Base-by-base conservation (phyloP, 1,284 basidiomycete species). In the Neotropicomus parvogracilis region DNA sequence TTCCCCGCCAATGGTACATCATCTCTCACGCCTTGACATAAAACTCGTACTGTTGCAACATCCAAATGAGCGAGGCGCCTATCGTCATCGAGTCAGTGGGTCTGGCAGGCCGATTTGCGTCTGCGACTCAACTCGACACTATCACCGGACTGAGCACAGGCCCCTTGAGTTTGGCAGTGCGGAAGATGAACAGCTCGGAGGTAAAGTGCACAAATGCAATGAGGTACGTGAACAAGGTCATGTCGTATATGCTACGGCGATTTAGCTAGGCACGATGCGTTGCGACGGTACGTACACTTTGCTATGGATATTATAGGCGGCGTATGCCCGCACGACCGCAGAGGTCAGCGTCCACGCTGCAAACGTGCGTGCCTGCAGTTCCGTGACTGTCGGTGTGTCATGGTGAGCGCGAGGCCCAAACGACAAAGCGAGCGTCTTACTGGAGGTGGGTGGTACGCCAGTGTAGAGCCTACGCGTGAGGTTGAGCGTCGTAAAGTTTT, bases 201-300 rank as follows among this genome's bases (percentile, higher is more conserved):
- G 78, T 75, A 65, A 97, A 97, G 73, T 99, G 95, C 11, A 75
- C 80, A 55, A 95, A 88, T 0, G 93, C 95, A 58, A 97, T 83
- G 52, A 91, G 79, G 70, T 95, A 98, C 29, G 90, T 88, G 64
- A 88, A 77, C 54, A 95, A 71, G 14, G 91, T 80, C 67, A 98
- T 83, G 66, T 95, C 85, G 70, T 97, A 99, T 20, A 92, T 70
- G n/a, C 93, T 95, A 58, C 8, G 33, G 40, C n/a, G 19, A 55
- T 49, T 53, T 33, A 56, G 49, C 44, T 47, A 40, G 40, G 43
- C 34, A 34, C 40, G 4, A 37, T n/a, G 16, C 32, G n/a, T 24
- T 33, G 9, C 14, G 16, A 7, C 19, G 27, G 12, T 34, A 71
- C 85, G 61, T 66, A 93, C 93, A 75, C 71, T 69, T 88, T 88